phyloP scores from a whole-genome alignment of 2,329 filamentous ascomycete species.

The Aspergillus felis region DNA sequence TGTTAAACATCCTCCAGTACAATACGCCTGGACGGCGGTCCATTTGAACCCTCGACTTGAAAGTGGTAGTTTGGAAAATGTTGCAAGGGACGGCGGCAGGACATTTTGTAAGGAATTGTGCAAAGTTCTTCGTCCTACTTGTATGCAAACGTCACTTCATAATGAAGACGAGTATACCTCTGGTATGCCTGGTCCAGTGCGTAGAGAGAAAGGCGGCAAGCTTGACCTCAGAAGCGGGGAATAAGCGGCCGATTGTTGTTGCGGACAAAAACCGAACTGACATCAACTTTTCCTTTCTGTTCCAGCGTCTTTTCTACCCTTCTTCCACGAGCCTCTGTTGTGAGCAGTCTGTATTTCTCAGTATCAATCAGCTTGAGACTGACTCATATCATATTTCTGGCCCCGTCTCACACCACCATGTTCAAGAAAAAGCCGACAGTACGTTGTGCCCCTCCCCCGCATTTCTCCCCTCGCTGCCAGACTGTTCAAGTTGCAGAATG shows the following conservation, averaged over 20 bases:
- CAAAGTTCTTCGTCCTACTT: background rate
- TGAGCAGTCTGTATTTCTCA: background rate
- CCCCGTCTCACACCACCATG: conserved; percentile 37
- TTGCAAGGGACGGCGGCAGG: no score
- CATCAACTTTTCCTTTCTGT: background rate
- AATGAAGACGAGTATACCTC: background rate
- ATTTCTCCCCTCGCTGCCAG: conserved; percentile 16
- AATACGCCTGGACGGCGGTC: no score
- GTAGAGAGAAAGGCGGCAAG: background rate
- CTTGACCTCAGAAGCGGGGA: conserved; percentile 5
- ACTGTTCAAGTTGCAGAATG: background rate
- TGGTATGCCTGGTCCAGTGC: background rate
- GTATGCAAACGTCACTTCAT: background rate
- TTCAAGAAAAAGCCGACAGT: conserved; percentile 63
- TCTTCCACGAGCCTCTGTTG: background rate
- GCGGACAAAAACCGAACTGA: conserved; percentile 10
- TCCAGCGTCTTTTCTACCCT: background rate
- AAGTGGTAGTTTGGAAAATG: no score
- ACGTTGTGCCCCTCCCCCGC: conserved; percentile 24
- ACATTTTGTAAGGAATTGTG: background rate
- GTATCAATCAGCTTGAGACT: background rate
- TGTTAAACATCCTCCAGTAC: no score
- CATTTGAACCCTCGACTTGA: no score
- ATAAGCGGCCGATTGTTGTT: conserved; percentile 20
- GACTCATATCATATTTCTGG: background rate